Evolutionary conservation across 768 basidiomycete species (phyloP).

Genomic region (Strobilomyces confusus): DNA sequence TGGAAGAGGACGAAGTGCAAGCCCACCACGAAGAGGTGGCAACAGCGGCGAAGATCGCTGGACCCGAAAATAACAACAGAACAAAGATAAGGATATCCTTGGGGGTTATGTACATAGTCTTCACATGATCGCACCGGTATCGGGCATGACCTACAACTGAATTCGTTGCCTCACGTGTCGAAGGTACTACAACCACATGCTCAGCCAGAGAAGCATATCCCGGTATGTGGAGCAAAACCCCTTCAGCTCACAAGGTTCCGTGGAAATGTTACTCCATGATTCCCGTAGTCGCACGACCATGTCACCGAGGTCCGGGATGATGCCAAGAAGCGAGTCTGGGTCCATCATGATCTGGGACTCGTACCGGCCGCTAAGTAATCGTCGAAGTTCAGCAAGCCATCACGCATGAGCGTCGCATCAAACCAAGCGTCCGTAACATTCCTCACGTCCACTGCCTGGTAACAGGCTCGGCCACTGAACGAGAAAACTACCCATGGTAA

Average conservation of each 20-base stretch:
- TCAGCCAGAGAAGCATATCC: no score
- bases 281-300: no score
- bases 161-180: neutral
- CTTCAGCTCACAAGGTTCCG: neutral
- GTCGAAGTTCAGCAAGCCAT: neutral
- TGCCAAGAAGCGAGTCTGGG: conserved; percentile 1
- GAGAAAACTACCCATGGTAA: conserved; percentile 55
- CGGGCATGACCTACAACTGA: neutral
- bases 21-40: conserved; percentile 59
- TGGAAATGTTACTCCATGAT: neutral
- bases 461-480: conserved; percentile 83
- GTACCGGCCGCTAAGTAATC: neutral
- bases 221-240: no score
- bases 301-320: no score
- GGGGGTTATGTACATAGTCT: neutral
- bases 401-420: conserved; percentile 29
- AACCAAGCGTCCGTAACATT: conserved; percentile 64
- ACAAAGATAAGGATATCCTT: no score
- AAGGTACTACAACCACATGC: no score
- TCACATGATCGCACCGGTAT: neutral
- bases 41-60: conserved; percentile 72
- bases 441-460: conserved; percentile 38
- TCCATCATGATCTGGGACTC: neutral
- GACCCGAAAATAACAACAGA: conserved; percentile 50
- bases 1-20: conserved; percentile 69